These are phyloP conservation scores for Pseudonectria foliicola DNA, from an alignment of 2,329 filamentous ascomycete species.

Conservation along the genomic window DNA sequence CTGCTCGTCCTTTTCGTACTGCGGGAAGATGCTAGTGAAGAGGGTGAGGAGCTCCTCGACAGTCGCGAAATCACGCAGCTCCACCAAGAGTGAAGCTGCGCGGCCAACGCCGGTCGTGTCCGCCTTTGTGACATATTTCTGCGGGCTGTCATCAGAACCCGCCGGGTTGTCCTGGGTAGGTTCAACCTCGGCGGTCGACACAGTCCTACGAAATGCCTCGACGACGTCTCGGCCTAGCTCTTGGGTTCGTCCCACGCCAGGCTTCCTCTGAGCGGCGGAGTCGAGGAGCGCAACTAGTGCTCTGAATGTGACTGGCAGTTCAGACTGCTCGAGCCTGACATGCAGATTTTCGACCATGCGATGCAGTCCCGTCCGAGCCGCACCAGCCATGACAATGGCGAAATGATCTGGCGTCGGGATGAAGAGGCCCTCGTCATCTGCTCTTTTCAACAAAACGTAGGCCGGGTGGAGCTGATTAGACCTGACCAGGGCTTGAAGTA, in stretches of 20 bases:
- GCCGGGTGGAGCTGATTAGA: slow-evolving; percentile 45
- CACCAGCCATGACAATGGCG: slow-evolving; percentile 45
- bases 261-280: slow-evolving; percentile 18
- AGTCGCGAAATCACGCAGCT: slow-evolving; percentile 41
- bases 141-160: neutral
- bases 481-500: slow-evolving; percentile 42
- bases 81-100: slow-evolving; percentile 28
- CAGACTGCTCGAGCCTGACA: slow-evolving; percentile 34
- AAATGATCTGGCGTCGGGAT: slow-evolving; percentile 42
- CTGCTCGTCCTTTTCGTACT: slow-evolving; percentile 23
- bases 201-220: slow-evolving; percentile 19
- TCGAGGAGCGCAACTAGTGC: slow-evolving; percentile 37
- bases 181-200: slow-evolving; percentile 5
- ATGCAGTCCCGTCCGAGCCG: slow-evolving; percentile 39
- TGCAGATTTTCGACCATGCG: slow-evolving; percentile 35
- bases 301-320: slow-evolving; percentile 36
- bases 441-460: slow-evolving; percentile 39
- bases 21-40: slow-evolving; percentile 38
- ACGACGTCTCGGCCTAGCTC: slow-evolving; percentile 23
- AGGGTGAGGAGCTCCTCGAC: slow-evolving; percentile 49
- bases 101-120: slow-evolving; percentile 25
- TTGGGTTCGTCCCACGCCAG: slow-evolving; percentile 16
- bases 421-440: slow-evolving; percentile 37
- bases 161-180: neutral
- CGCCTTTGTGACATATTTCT: slow-evolving; percentile 16